phyloP scores from a whole-genome alignment of 345 rosid species.

The Eucalyptus guilfoylei region DNA sequence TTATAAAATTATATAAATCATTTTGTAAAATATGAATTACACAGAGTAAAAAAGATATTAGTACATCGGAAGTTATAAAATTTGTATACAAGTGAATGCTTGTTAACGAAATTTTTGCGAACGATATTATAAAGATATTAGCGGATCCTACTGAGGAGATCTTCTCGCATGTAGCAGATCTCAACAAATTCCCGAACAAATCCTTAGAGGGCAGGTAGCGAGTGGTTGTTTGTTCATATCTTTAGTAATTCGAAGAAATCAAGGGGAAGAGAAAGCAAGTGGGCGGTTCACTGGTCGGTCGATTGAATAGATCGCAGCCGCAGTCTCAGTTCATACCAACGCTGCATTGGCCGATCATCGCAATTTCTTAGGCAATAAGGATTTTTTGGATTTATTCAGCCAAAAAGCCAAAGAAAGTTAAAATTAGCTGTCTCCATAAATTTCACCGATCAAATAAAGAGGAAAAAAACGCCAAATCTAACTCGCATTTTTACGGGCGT shows the following conservation, averaged over 20 bases:
- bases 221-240: background rate
- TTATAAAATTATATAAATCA: background rate
- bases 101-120: background rate
- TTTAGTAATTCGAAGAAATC: background rate
- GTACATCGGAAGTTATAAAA: background rate
- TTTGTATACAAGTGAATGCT: background rate
- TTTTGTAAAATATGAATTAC: background rate
- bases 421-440: background rate
- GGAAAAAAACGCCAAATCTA: background rate
- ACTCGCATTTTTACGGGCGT: background rate
- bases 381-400: background rate
- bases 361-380: background rate
- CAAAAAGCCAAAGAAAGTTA: background rate
- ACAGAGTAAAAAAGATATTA: background rate
- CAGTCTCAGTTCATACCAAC: background rate
- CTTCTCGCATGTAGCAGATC: background rate
- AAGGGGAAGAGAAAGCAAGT: background rate
- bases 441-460: background rate
- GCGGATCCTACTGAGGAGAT: background rate
- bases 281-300: background rate
- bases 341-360: background rate
- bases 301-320: background rate
- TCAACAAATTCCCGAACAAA: background rate
- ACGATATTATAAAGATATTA: background rate
- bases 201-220: background rate